phyloP scores from a whole-genome alignment of 768 basidiomycete species.

The Sarcomyxa edulis region DNA sequence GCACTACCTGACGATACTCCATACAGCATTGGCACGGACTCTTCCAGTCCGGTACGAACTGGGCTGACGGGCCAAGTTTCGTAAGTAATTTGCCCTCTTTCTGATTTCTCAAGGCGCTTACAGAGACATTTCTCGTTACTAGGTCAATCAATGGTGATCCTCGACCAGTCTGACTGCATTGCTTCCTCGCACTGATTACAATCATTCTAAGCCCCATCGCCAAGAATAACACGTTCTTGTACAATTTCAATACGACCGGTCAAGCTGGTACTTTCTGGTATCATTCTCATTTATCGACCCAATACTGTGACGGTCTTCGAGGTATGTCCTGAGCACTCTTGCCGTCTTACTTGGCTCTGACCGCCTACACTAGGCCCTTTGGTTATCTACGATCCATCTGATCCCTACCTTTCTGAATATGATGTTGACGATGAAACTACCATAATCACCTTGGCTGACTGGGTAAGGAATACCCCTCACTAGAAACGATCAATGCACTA shows the following conservation, averaged over 20 bases:
- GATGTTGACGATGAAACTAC: conserved; percentile 32
- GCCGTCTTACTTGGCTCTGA: conserved; percentile 21
- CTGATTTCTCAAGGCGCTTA: too few species aligned
- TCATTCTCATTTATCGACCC: conserved; percentile 27
- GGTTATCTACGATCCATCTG: conserved; percentile 21
- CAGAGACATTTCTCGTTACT: too few species aligned
- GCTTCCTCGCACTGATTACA: too few species aligned
- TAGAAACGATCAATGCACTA: neutral
- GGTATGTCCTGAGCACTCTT: conserved; percentile 32
- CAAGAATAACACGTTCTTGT: conserved; percentile 23
- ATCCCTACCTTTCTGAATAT: conserved; percentile 19
- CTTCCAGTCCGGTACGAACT: conserved; percentile 29
- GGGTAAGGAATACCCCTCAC: conserved; percentile 10
- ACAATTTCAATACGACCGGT: conserved; percentile 21
- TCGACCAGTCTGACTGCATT: too few species aligned
- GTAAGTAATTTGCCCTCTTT: too few species aligned
- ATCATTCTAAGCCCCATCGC: conserved; percentile 31
- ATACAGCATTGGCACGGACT: conserved; percentile 44
- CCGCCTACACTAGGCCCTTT: too few species aligned
- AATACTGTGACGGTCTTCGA: conserved; percentile 42
- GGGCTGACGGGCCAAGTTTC: conserved; percentile 37
- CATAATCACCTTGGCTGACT: conserved; percentile 21
- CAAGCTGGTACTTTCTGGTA: conserved; percentile 28
- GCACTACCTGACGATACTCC: conserved; percentile 1
- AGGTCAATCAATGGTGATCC: too few species aligned